Evolutionary conservation across 441 rosid genomes (phyloP), one percentile per base, ranked within the genome.

Genomic region (Pelargonium australe): DNA sequence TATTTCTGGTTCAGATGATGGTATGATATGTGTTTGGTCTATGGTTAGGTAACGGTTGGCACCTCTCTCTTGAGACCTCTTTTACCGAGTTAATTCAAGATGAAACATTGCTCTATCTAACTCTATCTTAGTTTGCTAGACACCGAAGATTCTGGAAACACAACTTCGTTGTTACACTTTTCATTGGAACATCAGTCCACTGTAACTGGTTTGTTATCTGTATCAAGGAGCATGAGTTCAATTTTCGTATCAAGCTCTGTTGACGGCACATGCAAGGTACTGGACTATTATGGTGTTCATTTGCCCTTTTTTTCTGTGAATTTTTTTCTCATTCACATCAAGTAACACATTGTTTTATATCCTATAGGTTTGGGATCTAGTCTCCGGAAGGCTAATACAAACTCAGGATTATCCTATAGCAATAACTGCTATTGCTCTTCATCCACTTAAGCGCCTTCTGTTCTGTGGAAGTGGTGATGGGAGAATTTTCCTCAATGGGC

Each of bases 191-290:
- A 85, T 68, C 63, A 60, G 57, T 81, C 84, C 63, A 78, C 85
- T 9, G 70, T 85, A 68, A 83, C 85, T 28, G 78, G 85, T 34
- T 66, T 85, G 40, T 53, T 80, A 74, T 73, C 83, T 17, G 44
- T 64, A 49, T 73, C 81, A 61, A 70, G 75, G 14, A 66, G 67
- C 63, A 60, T 78, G 66, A 53, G 64, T 65, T 78, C 82, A 23
- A 72, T 60, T 64, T 72, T 81, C 16, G 20, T 85, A 69, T 80
- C 89, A 63, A 78, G 83, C 73, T 85, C 89, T 23, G 79, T 85
- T n/a, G 89, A 85, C 69, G 79, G 77, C 58, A 75, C 85, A 34
- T 80, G 81, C 82, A 83, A 83, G 85, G 89, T 85, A 1, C 12
- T 7, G 62, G 62, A 17, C 28, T 57, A 9, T 57, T 20, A 17